Base-by-base conservation (phyloP, 106 monocot species). In the Narthecium ossifragum region DNA sequence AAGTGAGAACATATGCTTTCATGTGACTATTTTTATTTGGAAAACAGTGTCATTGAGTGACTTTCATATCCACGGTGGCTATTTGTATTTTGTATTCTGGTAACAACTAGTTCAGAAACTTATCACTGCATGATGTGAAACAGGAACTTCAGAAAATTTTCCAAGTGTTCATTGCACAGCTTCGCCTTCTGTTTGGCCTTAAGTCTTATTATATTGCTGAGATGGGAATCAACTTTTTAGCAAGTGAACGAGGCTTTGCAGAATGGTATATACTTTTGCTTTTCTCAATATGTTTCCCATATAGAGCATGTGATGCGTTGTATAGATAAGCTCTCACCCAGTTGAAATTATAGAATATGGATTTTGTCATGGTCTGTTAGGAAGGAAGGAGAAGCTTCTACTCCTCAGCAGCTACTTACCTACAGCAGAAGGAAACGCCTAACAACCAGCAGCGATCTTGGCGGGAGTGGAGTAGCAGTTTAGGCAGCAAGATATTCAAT, bases 151-250 rank as follows among this genome's bases (percentile, higher is more conserved):
- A 74, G 41, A 76, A 79, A 34, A 34, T 79, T 1, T 68, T 83
- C 38, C 62, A 76, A 65, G 46, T 82, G 26, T 88, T 88, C 46
- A 64, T 83, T 39, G 83, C 66, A 27, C 88, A 88, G 63, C 63
- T 88, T 31, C 75, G 88, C 62, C 62, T 76, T 48, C 50, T 88
- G 18, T 88, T 88, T 79, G 88, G 88, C 61, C 63, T 88, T 13
- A 76, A 46, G 29, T 70, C 88, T 0, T 64, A 61, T 43, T 60
- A 71, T 63, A 8, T 33, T 59, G 17, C 57, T 53, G 73, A 68
- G 46, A 31, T 52, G 20, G 70, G 57, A 37, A 69, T 60, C 28
- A 83, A 66, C 11, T 76, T 73, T 59, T 29, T 88, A 50, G 30
- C 69, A n/a, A 83, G 76, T 67, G 58, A 72, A 31, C 83, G 59